Percentiles rank a stretch among this genome's conserved stretches.
phyloP scores from a whole-genome alignment of 148 eudicot genomes.

The Diospyros lotus region DNA sequence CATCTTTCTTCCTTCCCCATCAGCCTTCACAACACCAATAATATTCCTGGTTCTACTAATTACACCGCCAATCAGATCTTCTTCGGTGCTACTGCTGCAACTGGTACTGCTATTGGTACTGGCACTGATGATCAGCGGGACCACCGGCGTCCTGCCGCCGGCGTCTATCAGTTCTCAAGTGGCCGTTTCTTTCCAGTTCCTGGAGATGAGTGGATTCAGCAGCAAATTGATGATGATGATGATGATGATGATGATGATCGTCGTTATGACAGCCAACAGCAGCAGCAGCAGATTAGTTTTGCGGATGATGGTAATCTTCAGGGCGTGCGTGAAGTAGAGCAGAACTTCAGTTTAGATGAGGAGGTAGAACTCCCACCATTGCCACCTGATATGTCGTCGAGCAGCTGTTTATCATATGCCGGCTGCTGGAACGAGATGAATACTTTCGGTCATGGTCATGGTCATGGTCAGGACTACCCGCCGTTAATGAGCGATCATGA shows the following conservation, averaged over 20 bases:
- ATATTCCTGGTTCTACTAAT: not conserved
- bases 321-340: not conserved
- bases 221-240: not conserved
- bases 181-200: constrained; percentile 3
- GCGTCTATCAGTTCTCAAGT: not conserved
- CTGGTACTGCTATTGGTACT: too few relatives aligned
- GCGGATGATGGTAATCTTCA: not conserved
- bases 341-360: not conserved
- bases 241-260: not conserved
- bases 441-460: too few relatives aligned
- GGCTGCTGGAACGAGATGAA: not conserved
- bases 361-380: constrained; percentile 20
- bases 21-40: not conserved
- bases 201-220: constrained; percentile 15
- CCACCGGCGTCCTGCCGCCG: not conserved
- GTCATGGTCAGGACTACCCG: too few relatives aligned
- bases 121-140: not conserved
- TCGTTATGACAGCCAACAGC: not conserved
- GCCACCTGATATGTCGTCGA: constrained; percentile 14
- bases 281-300: not conserved
- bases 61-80: constrained; percentile 3
- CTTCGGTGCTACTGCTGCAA: not conserved
- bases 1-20: constrained; percentile 1
- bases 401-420: not conserved
- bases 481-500: too few relatives aligned